Evolutionary conservation across 2,329 filamentous ascomycete genomes (phyloP).

Genomic region (Knoxdaviesia capensis): DNA sequence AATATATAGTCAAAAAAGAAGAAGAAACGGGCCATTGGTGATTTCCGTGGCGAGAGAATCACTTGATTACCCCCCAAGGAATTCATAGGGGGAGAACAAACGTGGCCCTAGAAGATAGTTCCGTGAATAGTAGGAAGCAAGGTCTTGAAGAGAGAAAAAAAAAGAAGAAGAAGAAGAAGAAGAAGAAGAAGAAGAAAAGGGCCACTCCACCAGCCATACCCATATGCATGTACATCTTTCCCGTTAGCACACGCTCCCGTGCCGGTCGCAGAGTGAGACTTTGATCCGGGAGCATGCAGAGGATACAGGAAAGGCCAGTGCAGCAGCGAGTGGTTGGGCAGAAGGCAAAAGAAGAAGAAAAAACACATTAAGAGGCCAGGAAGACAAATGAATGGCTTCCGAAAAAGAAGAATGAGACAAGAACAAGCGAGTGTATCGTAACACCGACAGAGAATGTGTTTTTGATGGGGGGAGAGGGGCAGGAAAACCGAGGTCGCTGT

Average conservation of each 20-base stretch:
- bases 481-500: not conserved
- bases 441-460: too few species aligned
- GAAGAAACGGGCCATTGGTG: too few species aligned
- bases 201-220: not conserved
- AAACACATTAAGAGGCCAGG: not conserved
- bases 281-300: not conserved
- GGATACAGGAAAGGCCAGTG: not conserved
- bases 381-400: not conserved
- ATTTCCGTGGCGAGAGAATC: too few species aligned
- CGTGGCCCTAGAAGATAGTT: too few species aligned
- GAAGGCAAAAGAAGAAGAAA: not conserved
- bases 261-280: too few species aligned
- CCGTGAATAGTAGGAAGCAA: not conserved
- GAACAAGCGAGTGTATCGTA: too few species aligned
- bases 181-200: not conserved
- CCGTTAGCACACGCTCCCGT: too few species aligned
- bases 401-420: not conserved
- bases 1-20: not conserved
- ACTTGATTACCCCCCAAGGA: too few species aligned
- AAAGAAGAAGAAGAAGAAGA: not conserved
- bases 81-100: too few species aligned
- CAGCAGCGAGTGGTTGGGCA: not conserved
- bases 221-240: not conserved
- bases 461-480: not conserved
- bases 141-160: not conserved